These are phyloP conservation scores for Phytophthora tentaculata DNA, from an alignment of 352 stramenopile species.

Conservation along the genomic window DNA sequence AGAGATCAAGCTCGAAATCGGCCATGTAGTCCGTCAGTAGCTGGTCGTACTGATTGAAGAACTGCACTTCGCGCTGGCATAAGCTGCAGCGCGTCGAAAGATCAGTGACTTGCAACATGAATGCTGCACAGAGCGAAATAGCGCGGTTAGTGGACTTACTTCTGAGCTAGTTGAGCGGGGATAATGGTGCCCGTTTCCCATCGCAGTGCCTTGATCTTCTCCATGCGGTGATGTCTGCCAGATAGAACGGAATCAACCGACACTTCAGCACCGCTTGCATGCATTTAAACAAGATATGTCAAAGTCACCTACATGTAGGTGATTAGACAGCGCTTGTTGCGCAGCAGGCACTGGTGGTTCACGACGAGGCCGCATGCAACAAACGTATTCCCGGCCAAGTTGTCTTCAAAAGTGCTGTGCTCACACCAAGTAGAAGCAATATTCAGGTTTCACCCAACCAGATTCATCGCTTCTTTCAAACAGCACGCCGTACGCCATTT, in stretches of 20 bases:
- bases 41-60: conserved; percentile 93
- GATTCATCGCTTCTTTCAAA: background rate
- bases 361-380: conserved; percentile 86
- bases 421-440: conserved; percentile 7
- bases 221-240: conserved; percentile 60
- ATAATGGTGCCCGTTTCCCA: conserved; percentile 93
- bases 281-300: background rate
- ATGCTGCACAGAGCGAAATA: background rate
- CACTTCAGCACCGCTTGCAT: background rate
- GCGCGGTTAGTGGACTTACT: conserved; percentile 39
- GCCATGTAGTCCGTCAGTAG: conserved; percentile 92
- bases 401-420: conserved; percentile 63
- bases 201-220: conserved; percentile 90
- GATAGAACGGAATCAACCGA: background rate
- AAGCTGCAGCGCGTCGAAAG: conserved; percentile 49
- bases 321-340: conserved; percentile 91
- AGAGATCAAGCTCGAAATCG: conserved; percentile 87
- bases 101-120: background rate
- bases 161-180: conserved; percentile 68
- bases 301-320: conserved; percentile 78
- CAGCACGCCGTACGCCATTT: conserved; percentile 54
- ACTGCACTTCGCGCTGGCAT: conserved; percentile 84
- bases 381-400: conserved; percentile 60
- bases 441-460: background rate
- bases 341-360: conserved; percentile 89